A percentile compares a stretch with the other conserved stretches of the same genome.
These are phyloP conservation scores for Haberlea rhodopensis DNA, from an alignment of 257 asterid genomes.

Conservation along the genomic window DNA sequence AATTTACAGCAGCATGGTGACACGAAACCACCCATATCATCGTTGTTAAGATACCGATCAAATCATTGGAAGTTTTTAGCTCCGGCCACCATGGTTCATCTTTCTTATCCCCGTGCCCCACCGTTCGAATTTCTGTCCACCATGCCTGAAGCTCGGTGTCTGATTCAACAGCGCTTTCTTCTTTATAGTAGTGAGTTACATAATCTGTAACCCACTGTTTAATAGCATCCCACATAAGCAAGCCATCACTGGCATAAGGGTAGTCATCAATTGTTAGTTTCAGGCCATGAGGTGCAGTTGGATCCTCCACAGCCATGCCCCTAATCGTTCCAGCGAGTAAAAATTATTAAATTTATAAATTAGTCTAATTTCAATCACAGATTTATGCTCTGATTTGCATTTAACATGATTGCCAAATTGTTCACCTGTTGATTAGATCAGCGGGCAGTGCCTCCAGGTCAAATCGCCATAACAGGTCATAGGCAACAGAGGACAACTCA, in stretches of 20 bases:
- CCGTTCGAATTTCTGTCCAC: slow-evolving; percentile 70
- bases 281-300: slow-evolving; percentile 60
- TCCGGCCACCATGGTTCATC: slow-evolving; percentile 82
- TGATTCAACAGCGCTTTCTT: slow-evolving; percentile 28
- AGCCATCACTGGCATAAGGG: slow-evolving; percentile 76
- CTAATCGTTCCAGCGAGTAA: slow-evolving; percentile 25
- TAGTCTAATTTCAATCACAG: not conserved
- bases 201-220: slow-evolving; percentile 69
- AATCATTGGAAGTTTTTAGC: slow-evolving; percentile 40
- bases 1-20: slow-evolving; percentile 83
- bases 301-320: slow-evolving; percentile 84
- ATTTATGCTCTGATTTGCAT: not conserved
- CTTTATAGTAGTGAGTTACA: slow-evolving; percentile 52
- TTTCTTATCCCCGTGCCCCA: slow-evolving; percentile 72
- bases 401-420: not conserved
- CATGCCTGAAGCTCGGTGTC: slow-evolving; percentile 71
- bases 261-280: slow-evolving; percentile 72
- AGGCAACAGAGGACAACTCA: slow-evolving; percentile 61
- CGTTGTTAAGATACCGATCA: slow-evolving; percentile 53
- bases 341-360: not conserved
- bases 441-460: slow-evolving; percentile 67
- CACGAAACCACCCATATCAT: slow-evolving; percentile 74
- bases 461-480: slow-evolving; percentile 64
- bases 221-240: slow-evolving; percentile 66
- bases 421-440: slow-evolving; percentile 63